Evolutionary conservation across 2,329 filamentous ascomycete species (phyloP), one percentile per base, ranked within the genome.

Genomic region (Paecilomyces niveus): DNA sequence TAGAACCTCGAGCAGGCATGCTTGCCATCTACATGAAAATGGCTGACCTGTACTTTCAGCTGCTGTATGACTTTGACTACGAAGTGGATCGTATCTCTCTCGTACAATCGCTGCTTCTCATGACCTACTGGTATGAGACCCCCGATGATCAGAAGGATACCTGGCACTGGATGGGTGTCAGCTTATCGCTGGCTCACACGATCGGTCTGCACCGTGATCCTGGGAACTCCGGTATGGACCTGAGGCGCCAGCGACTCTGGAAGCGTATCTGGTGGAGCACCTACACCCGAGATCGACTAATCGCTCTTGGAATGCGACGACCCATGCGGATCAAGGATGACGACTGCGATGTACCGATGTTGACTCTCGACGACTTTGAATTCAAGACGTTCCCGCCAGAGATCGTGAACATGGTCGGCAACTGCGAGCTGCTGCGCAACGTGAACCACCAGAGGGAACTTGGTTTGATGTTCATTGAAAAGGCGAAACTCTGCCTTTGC

Each of bases 141-240:
- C 92, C 92, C 0, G 92, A 97, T 74, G 93, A 97, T 72, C 91
- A 96, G 71, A 97, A 97, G 74, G 93, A 97, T 72, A 97, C 92
- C 53, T 97, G 93, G 90, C 92, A 97, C 71, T 97, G 92, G 93
- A 96, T 97, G 90, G 93, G 93, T 18, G 90, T 97, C 39, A 93
- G 92, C 50, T 90, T 96, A 60, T 96, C 92, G 11, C 80, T 97
- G 53, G 92, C 92, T 56, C 91, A 96, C 73, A 96, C 92, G 11
- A 96, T 97, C 63, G 92, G 93, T 5, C 81, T 97, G 18, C 92
- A 97, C 74, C 89, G 92, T 62, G 90, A 96, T 67, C 91, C 92
- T 1, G 83, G 83, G 31, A 88, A 87, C 58, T 91, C 89, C 8
- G 87, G 84, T 65, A 90, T 96, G 83, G 83, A 89, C 45, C 74